Evolutionary conservation across 2,329 filamentous ascomycete species (phyloP).

Genomic region (Fusarium fujikuroi): DNA sequence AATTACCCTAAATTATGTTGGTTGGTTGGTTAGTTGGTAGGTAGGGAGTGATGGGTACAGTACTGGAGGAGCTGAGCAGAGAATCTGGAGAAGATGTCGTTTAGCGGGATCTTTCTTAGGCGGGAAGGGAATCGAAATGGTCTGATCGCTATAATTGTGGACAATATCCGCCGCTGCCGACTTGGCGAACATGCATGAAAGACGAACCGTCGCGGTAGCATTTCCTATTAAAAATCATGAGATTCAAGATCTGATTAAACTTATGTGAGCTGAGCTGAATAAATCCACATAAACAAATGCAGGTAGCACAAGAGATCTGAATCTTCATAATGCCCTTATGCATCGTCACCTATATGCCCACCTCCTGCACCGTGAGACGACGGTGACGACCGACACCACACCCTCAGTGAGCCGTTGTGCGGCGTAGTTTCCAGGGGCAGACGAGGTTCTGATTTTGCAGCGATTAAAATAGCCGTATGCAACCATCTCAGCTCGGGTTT

Average conservation of each 20-base stretch:
- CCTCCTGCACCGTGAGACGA: not conserved
- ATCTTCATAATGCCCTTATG: not conserved
- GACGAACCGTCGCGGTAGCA: not conserved
- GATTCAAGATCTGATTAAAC: not conserved
- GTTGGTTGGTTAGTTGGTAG: too few species aligned
- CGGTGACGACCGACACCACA: conserved; percentile 8
- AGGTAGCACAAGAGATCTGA: not conserved
- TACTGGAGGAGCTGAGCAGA: not conserved
- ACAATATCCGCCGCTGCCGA: conserved; percentile 30
- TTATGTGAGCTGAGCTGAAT: not conserved
- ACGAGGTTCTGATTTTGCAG: not conserved
- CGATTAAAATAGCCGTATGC: conserved; percentile 27
- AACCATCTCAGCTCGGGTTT: conserved; percentile 21
- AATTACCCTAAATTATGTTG: too few species aligned
- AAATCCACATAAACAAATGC: not conserved
- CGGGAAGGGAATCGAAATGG: conserved; percentile 6
- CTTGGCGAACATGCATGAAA: conserved; percentile 26
- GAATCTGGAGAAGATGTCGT: not conserved
- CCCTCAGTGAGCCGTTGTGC: not conserved
- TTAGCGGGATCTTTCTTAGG: not conserved
- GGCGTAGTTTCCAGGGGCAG: conserved; percentile 21
- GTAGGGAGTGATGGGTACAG: too few species aligned
- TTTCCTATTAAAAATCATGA: not conserved
- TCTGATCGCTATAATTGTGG: conserved; percentile 5
- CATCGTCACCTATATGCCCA: conserved; percentile 1